These are phyloP conservation scores for Phytophthora citrophthora DNA, from an alignment of 352 stramenopile genomes.

Conservation along the genomic window DNA sequence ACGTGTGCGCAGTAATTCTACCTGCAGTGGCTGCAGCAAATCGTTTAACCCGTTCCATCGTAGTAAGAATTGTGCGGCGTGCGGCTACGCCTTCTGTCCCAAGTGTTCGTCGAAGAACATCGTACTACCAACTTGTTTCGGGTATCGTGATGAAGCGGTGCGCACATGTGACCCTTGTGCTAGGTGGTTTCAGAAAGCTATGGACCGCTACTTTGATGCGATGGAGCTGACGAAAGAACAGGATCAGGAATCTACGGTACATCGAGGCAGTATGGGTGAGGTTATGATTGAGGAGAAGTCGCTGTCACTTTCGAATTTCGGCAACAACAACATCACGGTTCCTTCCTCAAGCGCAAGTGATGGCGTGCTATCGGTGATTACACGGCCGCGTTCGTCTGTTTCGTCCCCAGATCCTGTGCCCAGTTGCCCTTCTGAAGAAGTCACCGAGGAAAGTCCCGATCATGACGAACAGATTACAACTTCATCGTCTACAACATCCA, in stretches of 20 bases:
- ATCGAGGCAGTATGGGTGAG: slow-evolving; percentile 18
- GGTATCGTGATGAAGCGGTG: slow-evolving; percentile 51
- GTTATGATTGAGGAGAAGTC: slow-evolving; percentile 32
- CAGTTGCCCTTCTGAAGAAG: slow-evolving; percentile 25
- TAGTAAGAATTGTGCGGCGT: slow-evolving; percentile 61
- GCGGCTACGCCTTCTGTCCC: slow-evolving; percentile 65
- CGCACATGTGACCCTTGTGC: slow-evolving; percentile 68
- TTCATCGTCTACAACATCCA: slow-evolving; percentile 13
- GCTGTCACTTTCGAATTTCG: slow-evolving; percentile 11
- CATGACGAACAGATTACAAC: slow-evolving; percentile 24
- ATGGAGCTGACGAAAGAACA: slow-evolving; percentile 47
- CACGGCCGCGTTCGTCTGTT: slow-evolving; percentile 23
- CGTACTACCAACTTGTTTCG: slow-evolving; percentile 65
- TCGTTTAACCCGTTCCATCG: slow-evolving; percentile 80
- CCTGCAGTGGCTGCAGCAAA: slow-evolving; percentile 61
- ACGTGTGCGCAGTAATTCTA: slow-evolving; percentile 31
- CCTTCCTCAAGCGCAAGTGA: slow-evolving; percentile 19
- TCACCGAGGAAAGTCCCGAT: slow-evolving; percentile 24
- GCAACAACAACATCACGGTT: slow-evolving; percentile 7
- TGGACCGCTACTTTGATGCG: slow-evolving; percentile 72
- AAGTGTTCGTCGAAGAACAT: slow-evolving; percentile 69
- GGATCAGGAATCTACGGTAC: slow-evolving; percentile 14
- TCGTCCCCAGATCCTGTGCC: slow-evolving; percentile 27
- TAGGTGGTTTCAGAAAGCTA: slow-evolving; percentile 69
- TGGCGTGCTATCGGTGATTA: slow-evolving; percentile 11